These are phyloP conservation scores for Populus tremula DNA, from an alignment of 345 rosid species.

Conservation along the genomic window DNA sequence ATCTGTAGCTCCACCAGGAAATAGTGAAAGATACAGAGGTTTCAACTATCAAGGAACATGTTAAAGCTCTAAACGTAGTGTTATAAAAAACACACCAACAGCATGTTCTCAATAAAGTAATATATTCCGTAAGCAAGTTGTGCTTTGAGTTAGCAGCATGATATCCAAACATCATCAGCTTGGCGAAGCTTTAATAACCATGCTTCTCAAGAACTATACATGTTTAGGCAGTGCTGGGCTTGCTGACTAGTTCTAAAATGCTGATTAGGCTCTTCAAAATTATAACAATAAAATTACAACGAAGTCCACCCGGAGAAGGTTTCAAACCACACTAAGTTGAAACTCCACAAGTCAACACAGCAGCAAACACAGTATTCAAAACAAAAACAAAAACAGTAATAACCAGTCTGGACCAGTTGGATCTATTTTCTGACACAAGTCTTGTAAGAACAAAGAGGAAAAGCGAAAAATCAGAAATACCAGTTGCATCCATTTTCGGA, in stretches of 20 bases:
- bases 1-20: not conserved
- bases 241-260: not conserved
- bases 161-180: not conserved
- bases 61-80: not conserved
- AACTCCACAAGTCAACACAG: not conserved
- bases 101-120: not conserved
- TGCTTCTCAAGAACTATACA: not conserved
- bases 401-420: no score
- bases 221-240: not conserved
- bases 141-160: not conserved
- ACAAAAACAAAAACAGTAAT: no score
- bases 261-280: not conserved
- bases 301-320: not conserved
- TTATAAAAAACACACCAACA: no score
- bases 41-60: no score
- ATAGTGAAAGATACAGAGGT: not conserved
- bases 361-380: not conserved
- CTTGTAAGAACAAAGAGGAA: no score
- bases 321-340: not conserved
- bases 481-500: not conserved
- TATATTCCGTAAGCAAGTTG: not conserved
- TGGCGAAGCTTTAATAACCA: not conserved
- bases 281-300: not conserved
- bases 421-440: no score
- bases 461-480: no score